Evolutionary conservation across 2,329 filamentous ascomycete species (phyloP).

Genomic region (Zymoseptoria passerinii): DNA sequence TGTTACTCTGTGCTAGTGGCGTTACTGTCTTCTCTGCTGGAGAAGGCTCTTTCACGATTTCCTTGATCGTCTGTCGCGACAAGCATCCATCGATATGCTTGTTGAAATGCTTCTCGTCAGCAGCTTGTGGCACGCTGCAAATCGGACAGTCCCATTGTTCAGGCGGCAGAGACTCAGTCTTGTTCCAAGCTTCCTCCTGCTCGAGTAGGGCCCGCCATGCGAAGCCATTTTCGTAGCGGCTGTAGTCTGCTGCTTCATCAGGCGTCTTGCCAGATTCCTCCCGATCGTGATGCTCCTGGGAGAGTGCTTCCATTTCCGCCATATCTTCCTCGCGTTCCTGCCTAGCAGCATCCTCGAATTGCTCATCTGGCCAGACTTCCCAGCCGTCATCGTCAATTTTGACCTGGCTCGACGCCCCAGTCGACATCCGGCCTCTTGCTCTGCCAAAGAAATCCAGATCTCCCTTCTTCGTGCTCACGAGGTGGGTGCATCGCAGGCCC

Average conservation of each 20-base stretch:
- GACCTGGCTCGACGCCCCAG: slow-evolving; percentile 18
- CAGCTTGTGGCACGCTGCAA: slow-evolving; percentile 65
- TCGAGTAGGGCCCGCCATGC: slow-evolving; percentile 28
- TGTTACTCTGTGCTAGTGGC: slow-evolving; percentile 10
- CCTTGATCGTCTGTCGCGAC: slow-evolving; percentile 75
- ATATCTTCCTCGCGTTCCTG: slow-evolving; percentile 54
- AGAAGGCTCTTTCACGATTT: slow-evolving; percentile 56
- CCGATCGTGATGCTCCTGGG: slow-evolving; percentile 37
- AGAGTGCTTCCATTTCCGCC: slow-evolving; percentile 53
- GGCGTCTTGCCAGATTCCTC: slow-evolving; percentile 16
- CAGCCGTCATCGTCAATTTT: slow-evolving; percentile 46
- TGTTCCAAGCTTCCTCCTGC: slow-evolving; percentile 26
- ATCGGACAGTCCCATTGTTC: slow-evolving; percentile 80
- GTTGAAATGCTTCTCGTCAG: slow-evolving; percentile 74
- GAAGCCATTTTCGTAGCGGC: slow-evolving; percentile 27
- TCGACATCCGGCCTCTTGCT: slow-evolving; percentile 28
- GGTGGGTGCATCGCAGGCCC: slow-evolving; percentile 78
- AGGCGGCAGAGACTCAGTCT: slow-evolving; percentile 4
- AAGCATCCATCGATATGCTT: slow-evolving; percentile 88
- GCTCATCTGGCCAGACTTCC: slow-evolving; percentile 62
- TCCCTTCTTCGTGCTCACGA: slow-evolving; percentile 76
- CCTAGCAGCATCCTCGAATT: slow-evolving; percentile 54
- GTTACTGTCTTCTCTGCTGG: slow-evolving; percentile 6
- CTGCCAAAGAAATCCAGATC: slow-evolving; percentile 72
- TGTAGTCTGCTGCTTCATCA: slow-evolving; percentile 15